Percentiles rank a stretch among this genome's conserved stretches.
phyloP scores from a whole-genome alignment of 2,329 filamentous ascomycete genomes.

The Nemania sp. region DNA sequence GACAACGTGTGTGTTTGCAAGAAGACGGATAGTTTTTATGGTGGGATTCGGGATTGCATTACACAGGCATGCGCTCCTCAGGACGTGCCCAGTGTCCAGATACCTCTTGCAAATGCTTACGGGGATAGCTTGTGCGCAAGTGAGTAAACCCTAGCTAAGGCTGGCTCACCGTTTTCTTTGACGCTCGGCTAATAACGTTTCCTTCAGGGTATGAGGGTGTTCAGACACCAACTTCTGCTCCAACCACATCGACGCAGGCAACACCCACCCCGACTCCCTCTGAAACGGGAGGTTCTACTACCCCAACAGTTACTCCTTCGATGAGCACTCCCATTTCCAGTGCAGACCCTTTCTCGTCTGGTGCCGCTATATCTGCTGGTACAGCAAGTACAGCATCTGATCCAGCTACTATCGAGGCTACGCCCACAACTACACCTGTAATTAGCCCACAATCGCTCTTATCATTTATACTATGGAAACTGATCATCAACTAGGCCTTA shows the following conservation, averaged over 20 bases:
- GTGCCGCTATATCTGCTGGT: background rate
- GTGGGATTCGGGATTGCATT: constrained; percentile 48
- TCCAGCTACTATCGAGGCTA: background rate
- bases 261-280: constrained; percentile 15
- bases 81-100: constrained; percentile 35
- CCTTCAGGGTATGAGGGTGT: constrained; percentile 25
- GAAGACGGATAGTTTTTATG: constrained; percentile 34
- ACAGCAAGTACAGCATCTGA: background rate
- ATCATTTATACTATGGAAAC: background rate
- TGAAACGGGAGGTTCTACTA: constrained; percentile 16
- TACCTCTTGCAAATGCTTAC: constrained; percentile 35
- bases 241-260: constrained; percentile 6
- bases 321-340: constrained; percentile 7
- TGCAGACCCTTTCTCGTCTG: constrained; percentile 14
- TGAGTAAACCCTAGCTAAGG: constrained; percentile 30
- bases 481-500: constrained; percentile 4
- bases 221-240: background rate
- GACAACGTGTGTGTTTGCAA: constrained; percentile 47
- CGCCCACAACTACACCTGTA: constrained; percentile 5
- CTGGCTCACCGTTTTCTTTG: background rate
- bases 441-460: background rate
- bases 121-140: constrained; percentile 37
- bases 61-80: constrained; percentile 35
- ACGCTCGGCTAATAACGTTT: background rate
- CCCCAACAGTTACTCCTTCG: constrained; percentile 11